Evolutionary conservation across 179 eudicot genomes (phyloP), one percentile per base, ranked within the genome.

Genomic region (Beta corolliflora): DNA sequence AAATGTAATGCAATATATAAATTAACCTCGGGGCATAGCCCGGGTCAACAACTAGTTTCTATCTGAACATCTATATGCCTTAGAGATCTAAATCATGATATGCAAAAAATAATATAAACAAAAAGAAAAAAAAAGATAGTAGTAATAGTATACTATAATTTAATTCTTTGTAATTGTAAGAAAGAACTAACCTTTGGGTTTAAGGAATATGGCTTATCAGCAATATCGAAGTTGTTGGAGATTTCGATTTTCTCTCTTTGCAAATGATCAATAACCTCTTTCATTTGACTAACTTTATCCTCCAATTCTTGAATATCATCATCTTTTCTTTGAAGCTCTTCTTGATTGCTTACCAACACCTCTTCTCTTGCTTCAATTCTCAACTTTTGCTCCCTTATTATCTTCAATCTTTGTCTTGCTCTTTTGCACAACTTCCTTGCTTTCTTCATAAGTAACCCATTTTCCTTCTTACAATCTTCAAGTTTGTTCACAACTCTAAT

Each of bases 341-440:
- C 46, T 21, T 41, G 19, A 79, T 84, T 82, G 13, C 61, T 80
- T 68, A 68, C 15, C 44, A 82, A 18, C 61, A 80, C 82, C 52
- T 70, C 79, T 46, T 84, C 76, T 75, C 76, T 84, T 29, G 80
- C 84, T 73, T 84, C 82, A 59, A 89, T 89, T 70, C 56, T 66
- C 81, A 76, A 3, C 60, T 84, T 85, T 63, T 77, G 81, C 23
- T 82, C 79, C 61, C 66, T 58, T 31, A 85, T 45, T 73, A 82
- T 73, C 77, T 65, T 79, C 36, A 79, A 81, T 68, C 81, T 77
- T n/a, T 75, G 79, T 73, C 52, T 80, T 19, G 64, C 83, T 82
- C 75, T 89, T 61, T 81, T 87, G 78, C 80, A 70, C 19, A 87
- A 77, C 88, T 87, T 89, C 86, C 83, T 88, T 68, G 80, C 91